Conservation (phyloP, 768 basidiomycete genomes). For the Kondoa subrosea region DNA sequence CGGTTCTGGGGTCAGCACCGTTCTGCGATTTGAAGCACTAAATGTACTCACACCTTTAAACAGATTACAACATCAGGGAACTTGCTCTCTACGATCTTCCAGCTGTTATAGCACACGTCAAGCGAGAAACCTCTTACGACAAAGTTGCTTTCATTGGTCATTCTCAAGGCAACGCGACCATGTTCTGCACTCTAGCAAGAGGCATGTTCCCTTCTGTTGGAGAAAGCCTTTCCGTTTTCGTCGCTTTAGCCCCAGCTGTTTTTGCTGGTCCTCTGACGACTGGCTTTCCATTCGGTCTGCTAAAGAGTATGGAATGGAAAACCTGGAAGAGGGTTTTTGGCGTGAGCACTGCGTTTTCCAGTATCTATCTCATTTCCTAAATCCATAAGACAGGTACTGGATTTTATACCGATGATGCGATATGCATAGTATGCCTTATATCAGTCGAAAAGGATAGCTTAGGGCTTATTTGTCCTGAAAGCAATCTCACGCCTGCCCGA, state of each 20-base stretch:
- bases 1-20: constrained; percentile 37
- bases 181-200: constrained; percentile 38
- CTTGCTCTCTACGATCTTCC: constrained; percentile 41
- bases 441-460: background rate
- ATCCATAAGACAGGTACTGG: no score
- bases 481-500: constrained; percentile 36
- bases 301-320: constrained; percentile 38
- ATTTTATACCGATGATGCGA: constrained; percentile 42
- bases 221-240: constrained; percentile 36
- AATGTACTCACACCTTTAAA: background rate
- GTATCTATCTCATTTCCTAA: no score
- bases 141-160: constrained; percentile 41
- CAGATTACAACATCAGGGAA: constrained; percentile 40
- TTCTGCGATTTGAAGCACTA: background rate
- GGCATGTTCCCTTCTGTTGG: constrained; percentile 40
- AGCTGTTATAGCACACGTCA: constrained; percentile 38
- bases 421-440: constrained; percentile 15
- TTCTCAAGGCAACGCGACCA: constrained; percentile 40
- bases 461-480: constrained; percentile 25
- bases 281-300: constrained; percentile 38
- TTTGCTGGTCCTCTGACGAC: constrained; percentile 39
- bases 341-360: no score
- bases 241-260: constrained; percentile 40
- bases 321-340: constrained; percentile 38
- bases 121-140: constrained; percentile 36